Percentiles rank a stretch among this genome's conserved stretches.
phyloP scores from a whole-genome alignment of 371 early-diverging fungal genomes.

The Rhizopus sp. region DNA sequence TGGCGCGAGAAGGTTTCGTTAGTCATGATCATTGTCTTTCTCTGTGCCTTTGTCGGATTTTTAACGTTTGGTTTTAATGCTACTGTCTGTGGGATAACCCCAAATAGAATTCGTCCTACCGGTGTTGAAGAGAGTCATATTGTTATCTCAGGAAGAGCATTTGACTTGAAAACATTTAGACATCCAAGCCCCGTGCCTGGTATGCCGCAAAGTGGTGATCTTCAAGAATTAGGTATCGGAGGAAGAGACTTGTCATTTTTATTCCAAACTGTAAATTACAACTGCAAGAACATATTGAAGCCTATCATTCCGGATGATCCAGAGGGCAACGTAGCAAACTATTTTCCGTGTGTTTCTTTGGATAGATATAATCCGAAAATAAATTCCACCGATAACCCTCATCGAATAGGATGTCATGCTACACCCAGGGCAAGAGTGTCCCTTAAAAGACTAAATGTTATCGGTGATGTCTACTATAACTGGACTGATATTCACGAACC shows the following conservation, averaged over 20 bases:
- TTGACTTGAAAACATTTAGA: slow-evolving; percentile 44
- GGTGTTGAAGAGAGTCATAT: slow-evolving; percentile 48
- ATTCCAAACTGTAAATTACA: slow-evolving; percentile 75
- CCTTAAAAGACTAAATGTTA: slow-evolving; percentile 44
- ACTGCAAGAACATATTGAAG: slow-evolving; percentile 66
- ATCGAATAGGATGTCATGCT: slow-evolving; percentile 70
- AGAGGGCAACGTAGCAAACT: slow-evolving; percentile 59
- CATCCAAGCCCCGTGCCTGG: slow-evolving; percentile 43
- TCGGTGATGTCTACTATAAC: slow-evolving; percentile 70
- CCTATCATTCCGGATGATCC: slow-evolving; percentile 47
- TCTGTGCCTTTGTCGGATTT: slow-evolving; percentile 68
- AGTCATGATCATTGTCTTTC: slow-evolving; percentile 68
- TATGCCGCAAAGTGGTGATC: slow-evolving; percentile 52
- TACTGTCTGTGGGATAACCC: slow-evolving; percentile 60
- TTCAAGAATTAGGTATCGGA: slow-evolving; percentile 66
- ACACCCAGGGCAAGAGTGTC: slow-evolving; percentile 51
- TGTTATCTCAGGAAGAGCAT: slow-evolving; percentile 59
- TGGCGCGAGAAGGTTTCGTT: slow-evolving; percentile 92
- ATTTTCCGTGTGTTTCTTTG: slow-evolving; percentile 75
- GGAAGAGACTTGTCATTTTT: slow-evolving; percentile 75
- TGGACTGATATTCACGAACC: slow-evolving; percentile 71
- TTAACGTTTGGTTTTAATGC: slow-evolving; percentile 68
- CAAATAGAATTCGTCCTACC: slow-evolving; percentile 53
- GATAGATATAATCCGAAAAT: slow-evolving; percentile 41
- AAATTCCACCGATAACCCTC: slow-evolving; percentile 56